Percentiles rank a stretch among this genome's conserved stretches.
These are phyloP conservation scores for Aspergillus ostianus DNA, from an alignment of 495 filamentous ascomycete genomes.

Conservation along the genomic window DNA sequence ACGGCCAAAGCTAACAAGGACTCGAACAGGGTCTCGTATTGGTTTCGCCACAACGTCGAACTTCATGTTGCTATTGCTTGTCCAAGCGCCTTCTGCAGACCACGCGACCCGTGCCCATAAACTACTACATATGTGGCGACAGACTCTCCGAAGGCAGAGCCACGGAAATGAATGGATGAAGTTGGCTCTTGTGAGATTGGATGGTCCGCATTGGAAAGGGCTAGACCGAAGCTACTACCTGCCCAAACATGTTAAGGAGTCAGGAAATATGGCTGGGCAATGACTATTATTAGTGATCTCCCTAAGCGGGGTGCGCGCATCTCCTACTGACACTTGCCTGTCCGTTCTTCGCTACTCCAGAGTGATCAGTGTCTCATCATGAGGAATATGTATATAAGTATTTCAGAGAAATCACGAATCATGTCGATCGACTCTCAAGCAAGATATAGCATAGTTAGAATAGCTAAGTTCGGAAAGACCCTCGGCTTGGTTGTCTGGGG, in stretches of 20 bases:
- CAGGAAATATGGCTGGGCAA: not conserved
- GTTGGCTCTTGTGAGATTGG: conserved; percentile 29
- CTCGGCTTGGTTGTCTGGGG: no score
- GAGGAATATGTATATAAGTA: no score
- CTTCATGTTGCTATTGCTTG: conserved; percentile 31
- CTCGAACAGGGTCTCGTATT: conserved; percentile 30
- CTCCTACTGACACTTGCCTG: no score
- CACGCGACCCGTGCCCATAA: conserved; percentile 28
- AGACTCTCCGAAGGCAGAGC: conserved; percentile 28
- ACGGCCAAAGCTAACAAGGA: not conserved
- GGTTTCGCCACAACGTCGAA: conserved; percentile 37
- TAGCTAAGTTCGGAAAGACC: no score
- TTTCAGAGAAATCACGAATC: no score
- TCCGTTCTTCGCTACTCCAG: no score
- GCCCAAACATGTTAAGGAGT: conserved; percentile 27
- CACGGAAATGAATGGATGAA: conserved; percentile 28
- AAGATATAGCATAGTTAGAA: no score
- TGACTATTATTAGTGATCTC: not conserved
- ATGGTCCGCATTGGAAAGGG: conserved; percentile 30
- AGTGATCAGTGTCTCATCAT: no score
- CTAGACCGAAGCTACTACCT: conserved; percentile 25
- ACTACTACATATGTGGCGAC: conserved; percentile 32
- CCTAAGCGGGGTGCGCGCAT: no score
- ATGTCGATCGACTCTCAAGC: no score
- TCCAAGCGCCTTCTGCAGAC: conserved; percentile 30